Evolutionary conservation across 1,139 yeast genomes (phyloP).

Genomic region (Meyerozyma elateridarum): DNA sequence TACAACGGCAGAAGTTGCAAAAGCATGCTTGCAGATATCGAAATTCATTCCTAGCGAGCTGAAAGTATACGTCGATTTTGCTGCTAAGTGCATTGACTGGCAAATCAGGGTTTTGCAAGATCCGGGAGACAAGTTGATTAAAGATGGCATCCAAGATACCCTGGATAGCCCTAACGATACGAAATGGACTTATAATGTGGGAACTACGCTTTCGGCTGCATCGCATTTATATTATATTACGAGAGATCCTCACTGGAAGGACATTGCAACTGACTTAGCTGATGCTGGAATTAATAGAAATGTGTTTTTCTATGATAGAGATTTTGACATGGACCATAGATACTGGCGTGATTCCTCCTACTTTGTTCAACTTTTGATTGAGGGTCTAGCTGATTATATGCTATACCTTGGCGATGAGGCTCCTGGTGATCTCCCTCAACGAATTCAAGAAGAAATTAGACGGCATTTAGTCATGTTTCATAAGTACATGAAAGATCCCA

Average conservation of each 20-base stretch:
- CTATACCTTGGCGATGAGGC: constrained; percentile 45
- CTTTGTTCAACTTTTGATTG: constrained; percentile 61
- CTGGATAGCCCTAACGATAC: constrained; percentile 42
- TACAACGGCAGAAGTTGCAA: constrained; percentile 69
- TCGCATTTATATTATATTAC: constrained; percentile 50
- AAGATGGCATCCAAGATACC: constrained; percentile 58
- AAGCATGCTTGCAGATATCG: constrained; percentile 58
- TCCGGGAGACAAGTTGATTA: constrained; percentile 50
- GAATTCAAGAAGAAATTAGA: constrained; percentile 39
- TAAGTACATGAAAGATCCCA: constrained; percentile 54
- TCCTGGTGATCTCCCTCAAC: constrained; percentile 30
- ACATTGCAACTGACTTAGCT: constrained; percentile 56
- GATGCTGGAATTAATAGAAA: constrained; percentile 54
- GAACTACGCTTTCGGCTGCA: constrained; percentile 58
- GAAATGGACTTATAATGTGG: constrained; percentile 70
- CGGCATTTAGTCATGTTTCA: constrained; percentile 52
- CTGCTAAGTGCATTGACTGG: constrained; percentile 52
- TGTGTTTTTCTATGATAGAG: constrained; percentile 60
- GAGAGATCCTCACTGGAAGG: constrained; percentile 49
- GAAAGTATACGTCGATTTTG: constrained; percentile 45
- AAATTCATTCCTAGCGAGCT: constrained; percentile 47
- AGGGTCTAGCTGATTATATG: constrained; percentile 66
- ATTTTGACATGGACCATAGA: constrained; percentile 51
- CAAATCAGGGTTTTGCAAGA: constrained; percentile 50
- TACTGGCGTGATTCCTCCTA: constrained; percentile 65